Conservation (phyloP, 2,329 filamentous ascomycete genomes). For the Penicillium sp. region DNA sequence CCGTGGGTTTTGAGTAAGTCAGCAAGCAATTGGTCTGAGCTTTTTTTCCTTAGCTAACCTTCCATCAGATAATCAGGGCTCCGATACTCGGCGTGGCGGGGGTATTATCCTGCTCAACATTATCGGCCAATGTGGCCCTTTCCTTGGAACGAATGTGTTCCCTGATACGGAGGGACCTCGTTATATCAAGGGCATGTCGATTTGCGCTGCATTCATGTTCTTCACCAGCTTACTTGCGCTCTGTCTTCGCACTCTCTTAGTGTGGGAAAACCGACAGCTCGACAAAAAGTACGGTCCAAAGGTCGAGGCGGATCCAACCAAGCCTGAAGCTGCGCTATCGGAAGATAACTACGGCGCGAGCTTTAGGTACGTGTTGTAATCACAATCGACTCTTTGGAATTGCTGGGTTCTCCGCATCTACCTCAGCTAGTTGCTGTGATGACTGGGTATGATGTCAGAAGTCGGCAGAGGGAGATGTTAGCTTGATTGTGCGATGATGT, state of each 20-base stretch:
- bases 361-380: constrained; percentile 44
- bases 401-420: background rate
- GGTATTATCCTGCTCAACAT: constrained; percentile 70
- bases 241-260: constrained; percentile 57
- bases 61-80: constrained; percentile 67
- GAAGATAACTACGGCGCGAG: constrained; percentile 47
- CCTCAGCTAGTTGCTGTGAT: constrained; percentile 1
- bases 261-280: constrained; percentile 64
- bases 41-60: no score
- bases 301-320: constrained; percentile 20
- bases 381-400: background rate
- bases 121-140: constrained; percentile 67
- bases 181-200: constrained; percentile 60
- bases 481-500: background rate
- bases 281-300: constrained; percentile 52
- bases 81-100: constrained; percentile 68
- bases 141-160: constrained; percentile 68
- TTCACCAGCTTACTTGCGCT: constrained; percentile 62
- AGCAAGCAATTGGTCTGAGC: no score
- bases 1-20: constrained; percentile 65
- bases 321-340: constrained; percentile 25
- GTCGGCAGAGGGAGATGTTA: background rate
- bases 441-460: constrained; percentile 13
- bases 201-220: constrained; percentile 66
- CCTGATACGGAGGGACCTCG: constrained; percentile 54